Evolutionary conservation across 352 stramenopile species (phyloP).

Genomic region (Pythium grandisporangium): DNA sequence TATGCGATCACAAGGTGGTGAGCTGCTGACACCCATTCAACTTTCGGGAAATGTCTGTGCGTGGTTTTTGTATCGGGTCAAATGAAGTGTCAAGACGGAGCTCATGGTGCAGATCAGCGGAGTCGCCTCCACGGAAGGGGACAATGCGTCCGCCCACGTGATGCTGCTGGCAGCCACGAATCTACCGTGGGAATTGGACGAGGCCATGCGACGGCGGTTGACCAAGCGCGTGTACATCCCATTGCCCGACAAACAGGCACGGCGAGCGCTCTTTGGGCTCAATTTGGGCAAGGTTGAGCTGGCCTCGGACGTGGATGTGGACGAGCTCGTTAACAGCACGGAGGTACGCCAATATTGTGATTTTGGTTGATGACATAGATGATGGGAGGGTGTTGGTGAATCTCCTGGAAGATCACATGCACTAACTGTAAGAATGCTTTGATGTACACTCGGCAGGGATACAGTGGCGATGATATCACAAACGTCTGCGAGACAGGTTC

Average conservation of each 20-base stretch:
- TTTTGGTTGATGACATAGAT: too few species aligned
- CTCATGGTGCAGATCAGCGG: conserved; percentile 98
- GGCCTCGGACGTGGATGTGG: conserved; percentile 41
- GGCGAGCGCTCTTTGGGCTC: conserved; percentile 21
- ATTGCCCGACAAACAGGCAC: conserved; percentile 25
- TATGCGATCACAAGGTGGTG: too few species aligned
- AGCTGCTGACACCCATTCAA: too few species aligned
- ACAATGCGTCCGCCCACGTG: conserved; percentile 46
- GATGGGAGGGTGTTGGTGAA: too few species aligned
- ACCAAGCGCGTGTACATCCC: conserved; percentile 94
- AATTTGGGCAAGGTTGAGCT: conserved; percentile 25
- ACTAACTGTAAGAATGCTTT: too few species aligned
- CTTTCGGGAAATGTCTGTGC: too few species aligned
- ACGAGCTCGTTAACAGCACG: conserved; percentile 46
- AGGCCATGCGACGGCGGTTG: conserved; percentile 91
- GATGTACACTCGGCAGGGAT: too few species aligned
- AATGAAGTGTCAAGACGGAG: conserved; percentile 92
- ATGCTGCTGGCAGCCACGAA: conserved; percentile 96
- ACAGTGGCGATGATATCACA: conserved; percentile 85
- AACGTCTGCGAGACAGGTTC: conserved; percentile 43
- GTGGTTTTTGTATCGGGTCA: too few species aligned
- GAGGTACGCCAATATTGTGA: too few species aligned
- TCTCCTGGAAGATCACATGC: too few species aligned
- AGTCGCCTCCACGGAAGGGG: conserved; percentile 49
- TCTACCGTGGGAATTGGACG: conserved; percentile 95